Evolutionary conservation across 2,329 filamentous ascomycete species (phyloP), one percentile per base, ranked within the genome.

Genomic region (Trichophyton verrucosum): DNA sequence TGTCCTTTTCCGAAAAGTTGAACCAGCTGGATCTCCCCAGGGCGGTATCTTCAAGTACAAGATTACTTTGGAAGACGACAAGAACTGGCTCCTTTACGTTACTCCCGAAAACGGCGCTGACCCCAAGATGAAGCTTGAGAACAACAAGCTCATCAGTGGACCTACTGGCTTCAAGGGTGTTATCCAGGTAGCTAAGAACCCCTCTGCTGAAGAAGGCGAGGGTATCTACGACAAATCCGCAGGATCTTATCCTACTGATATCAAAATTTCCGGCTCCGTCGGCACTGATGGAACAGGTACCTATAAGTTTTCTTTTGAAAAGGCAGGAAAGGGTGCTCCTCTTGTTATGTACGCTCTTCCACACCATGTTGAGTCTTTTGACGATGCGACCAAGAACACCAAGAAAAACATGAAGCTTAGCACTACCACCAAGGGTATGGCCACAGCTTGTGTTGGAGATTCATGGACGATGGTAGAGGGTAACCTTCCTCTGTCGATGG

Each of bases 281-380:
- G 81, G 81, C 0, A 74, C 75, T 49, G 84, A 82, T 1, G 75
- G 76, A 0, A 76, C 75, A 9, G 92, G 89, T 9, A 83, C 78
- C 1, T 99, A 97, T 71, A 83, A 76, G 0, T 82, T 97, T 61
- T 75, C 76, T 0, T 97, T 88, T 76, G 74, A 77, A n/a, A 92
- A 89, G 68, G 80, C 77, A 0, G 92, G 91, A 4, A 77, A 84
- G 40, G 81, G 78, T 62, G 73, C 72, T 8, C 74, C 79, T 2
- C 77, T 96, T 22, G 78, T 94, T 64, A 94, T 95, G 86, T 96
- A 88, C 71, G 89, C 88, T 15, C 76, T 99, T 56, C 90, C 91
- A 22, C 94, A 97, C 72, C 94, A 97, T 66, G 71, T 89, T 2
- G 77, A 84, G 36, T 90, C 88, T 0, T 91, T 97, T 63, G 83